Evolutionary conservation across 1,139 yeast genomes (phyloP).

Genomic region (Yamadazyma jaroonii): DNA sequence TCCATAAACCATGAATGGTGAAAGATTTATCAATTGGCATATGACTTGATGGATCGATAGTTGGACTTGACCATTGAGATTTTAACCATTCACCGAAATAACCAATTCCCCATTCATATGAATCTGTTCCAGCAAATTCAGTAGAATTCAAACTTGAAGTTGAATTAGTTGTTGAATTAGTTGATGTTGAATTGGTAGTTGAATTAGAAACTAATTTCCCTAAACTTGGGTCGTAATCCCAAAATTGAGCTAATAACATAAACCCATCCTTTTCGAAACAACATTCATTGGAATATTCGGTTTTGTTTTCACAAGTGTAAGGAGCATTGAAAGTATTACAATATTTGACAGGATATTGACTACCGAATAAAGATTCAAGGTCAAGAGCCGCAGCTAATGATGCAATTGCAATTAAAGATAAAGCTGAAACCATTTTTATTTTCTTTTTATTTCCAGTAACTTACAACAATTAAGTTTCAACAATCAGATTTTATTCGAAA

Average conservation of each 20-base stretch:
- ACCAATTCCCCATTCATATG: conserved; percentile 9
- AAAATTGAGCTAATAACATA: conserved; percentile 39
- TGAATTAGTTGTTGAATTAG: conserved; percentile 1
- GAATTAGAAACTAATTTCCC: conserved; percentile 19
- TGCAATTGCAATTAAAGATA: conserved; percentile 5
- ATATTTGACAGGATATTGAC: conserved; percentile 6
- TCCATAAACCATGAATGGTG: conserved; percentile 45
- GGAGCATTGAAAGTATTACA: conserved; percentile 11
- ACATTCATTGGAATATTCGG: conserved; percentile 21
- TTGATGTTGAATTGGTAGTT: conserved; percentile 11
- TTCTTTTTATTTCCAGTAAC: too few relatives aligned
- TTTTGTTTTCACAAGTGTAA: conserved; percentile 28
- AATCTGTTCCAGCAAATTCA: neutral
- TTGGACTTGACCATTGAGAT: conserved; percentile 3
- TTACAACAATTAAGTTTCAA: too few relatives aligned
- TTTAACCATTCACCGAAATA: conserved; percentile 10
- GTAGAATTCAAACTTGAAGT: neutral
- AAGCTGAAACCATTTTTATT: conserved; percentile 6
- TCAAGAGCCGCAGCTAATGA: conserved; percentile 4
- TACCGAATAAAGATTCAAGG: conserved; percentile 2
- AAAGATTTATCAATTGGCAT: conserved; percentile 22
- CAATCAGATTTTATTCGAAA: too few relatives aligned
- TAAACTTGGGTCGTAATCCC: conserved; percentile 34
- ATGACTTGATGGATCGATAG: conserved; percentile 6
- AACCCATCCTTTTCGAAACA: conserved; percentile 36